These are phyloP conservation scores for Phytophthora europaea DNA, from an alignment of 352 stramenopile species.

Conservation along the genomic window DNA sequence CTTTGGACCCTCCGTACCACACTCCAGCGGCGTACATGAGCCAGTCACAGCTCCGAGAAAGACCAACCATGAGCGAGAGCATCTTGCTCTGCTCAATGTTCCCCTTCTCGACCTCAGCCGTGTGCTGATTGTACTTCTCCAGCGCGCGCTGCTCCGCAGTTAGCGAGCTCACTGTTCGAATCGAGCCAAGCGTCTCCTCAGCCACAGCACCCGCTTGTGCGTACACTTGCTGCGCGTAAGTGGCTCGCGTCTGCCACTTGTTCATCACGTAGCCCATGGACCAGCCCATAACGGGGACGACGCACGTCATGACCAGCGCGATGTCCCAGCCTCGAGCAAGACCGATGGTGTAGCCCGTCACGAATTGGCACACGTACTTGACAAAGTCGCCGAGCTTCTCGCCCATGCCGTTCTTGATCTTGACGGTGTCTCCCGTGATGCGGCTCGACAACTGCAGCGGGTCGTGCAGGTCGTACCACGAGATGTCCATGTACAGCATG, in stretches of 20 bases:
- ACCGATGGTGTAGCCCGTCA: slow-evolving; percentile 24
- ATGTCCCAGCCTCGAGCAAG: slow-evolving; percentile 1
- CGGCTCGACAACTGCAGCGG: slow-evolving; percentile 22
- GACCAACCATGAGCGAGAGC: neutral
- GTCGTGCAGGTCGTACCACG: slow-evolving; percentile 30
- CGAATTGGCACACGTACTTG: slow-evolving; percentile 23
- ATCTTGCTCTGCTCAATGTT: slow-evolving; percentile 24
- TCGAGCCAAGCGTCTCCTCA: neutral
- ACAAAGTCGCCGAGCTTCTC: slow-evolving; percentile 22
- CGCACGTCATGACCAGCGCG: neutral
- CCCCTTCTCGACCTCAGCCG: neutral
- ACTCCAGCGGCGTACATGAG: slow-evolving; percentile 41
- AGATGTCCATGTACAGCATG: slow-evolving; percentile 35
- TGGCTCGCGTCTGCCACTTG: slow-evolving; percentile 2
- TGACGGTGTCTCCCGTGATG: slow-evolving; percentile 27
- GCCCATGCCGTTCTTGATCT: slow-evolving; percentile 31
- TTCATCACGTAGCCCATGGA: slow-evolving; percentile 18
- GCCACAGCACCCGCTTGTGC: neutral
- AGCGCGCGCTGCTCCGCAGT: neutral
- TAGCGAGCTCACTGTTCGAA: neutral
- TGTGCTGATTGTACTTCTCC: neutral
- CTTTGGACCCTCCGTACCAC: slow-evolving; percentile 46
- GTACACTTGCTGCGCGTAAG: slow-evolving; percentile 24
- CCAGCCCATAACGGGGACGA: slow-evolving; percentile 15
- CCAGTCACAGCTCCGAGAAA: slow-evolving; percentile 32